phyloP scores from a whole-genome alignment of 495 filamentous ascomycete genomes.

The Diplogelasinospora grovesii region DNA sequence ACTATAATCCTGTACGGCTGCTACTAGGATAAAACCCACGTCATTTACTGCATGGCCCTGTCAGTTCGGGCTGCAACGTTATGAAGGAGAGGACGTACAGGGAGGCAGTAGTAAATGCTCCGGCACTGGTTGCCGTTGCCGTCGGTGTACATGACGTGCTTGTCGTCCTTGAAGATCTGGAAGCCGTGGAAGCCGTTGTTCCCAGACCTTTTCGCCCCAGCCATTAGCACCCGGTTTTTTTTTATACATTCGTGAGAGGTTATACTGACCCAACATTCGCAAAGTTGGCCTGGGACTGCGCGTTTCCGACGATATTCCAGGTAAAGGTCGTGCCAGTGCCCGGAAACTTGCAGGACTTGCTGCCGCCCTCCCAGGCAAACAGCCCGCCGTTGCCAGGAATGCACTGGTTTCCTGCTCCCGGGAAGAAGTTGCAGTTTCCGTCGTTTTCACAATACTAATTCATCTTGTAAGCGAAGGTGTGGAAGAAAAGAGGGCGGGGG shows the following conservation, averaged over 20 bases:
- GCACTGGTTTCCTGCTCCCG: constrained; percentile 10
- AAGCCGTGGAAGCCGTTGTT: constrained; percentile 16
- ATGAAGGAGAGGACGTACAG: too few relatives aligned
- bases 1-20: too few relatives aligned
- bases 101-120: constrained; percentile 12
- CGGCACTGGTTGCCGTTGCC: constrained; percentile 12
- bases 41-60: too few relatives aligned
- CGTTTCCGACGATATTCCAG: constrained; percentile 4
- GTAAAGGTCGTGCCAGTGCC: constrained; percentile 11
- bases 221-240: not conserved
- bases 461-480: not conserved
- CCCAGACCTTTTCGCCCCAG: constrained; percentile 3
- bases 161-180: constrained; percentile 16
- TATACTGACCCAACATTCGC: constrained; percentile 13
- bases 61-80: too few relatives aligned
- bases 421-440: constrained; percentile 13
- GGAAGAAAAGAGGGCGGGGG: not conserved
- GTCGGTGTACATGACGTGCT: constrained; percentile 15
- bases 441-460: constrained; percentile 15
- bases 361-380: constrained; percentile 7
- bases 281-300: not conserved
- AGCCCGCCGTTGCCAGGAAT: constrained; percentile 3
- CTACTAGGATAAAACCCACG: too few relatives aligned
- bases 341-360: constrained; percentile 13
- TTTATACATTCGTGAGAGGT: not conserved